Percentiles rank a stretch among this genome's conserved stretches.
Evolutionary conservation across 192 early-diverging fungal genomes (phyloP).

Genomic region (Backusella circina): DNA sequence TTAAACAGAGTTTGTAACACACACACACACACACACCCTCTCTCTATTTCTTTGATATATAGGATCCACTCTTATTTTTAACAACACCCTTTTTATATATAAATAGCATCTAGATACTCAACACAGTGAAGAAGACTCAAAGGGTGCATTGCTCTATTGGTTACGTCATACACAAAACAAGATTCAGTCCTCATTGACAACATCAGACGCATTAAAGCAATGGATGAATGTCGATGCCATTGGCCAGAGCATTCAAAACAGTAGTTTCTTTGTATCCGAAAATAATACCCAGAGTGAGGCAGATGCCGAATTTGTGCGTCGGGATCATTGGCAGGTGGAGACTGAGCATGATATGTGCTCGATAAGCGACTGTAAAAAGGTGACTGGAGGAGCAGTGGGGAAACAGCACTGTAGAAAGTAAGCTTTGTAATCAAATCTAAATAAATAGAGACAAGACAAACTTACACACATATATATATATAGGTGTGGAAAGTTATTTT

Average conservation of each 20-base stretch:
- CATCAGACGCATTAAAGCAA: neutral
- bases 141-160: slow-evolving; percentile 41
- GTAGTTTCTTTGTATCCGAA: slow-evolving; percentile 29
- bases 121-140: slow-evolving; percentile 51
- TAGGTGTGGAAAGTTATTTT: slow-evolving; percentile 53
- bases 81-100: neutral
- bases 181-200: slow-evolving; percentile 22
- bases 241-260: slow-evolving; percentile 23
- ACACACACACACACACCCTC: neutral
- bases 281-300: slow-evolving; percentile 33
- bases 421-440: neutral
- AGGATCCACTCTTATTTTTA: too few relatives aligned
- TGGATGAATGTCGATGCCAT: slow-evolving; percentile 24
- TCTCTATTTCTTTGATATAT: neutral
- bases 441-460: neutral
- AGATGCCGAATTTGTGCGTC: slow-evolving; percentile 36
- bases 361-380: slow-evolving; percentile 39
- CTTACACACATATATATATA: neutral
- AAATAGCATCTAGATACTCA: slow-evolving; percentile 42
- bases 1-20: neutral
- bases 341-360: slow-evolving; percentile 42
- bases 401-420: slow-evolving; percentile 55
- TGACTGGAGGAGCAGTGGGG: slow-evolving; percentile 38
- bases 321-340: slow-evolving; percentile 50
- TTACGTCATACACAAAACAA: slow-evolving; percentile 50